Percentiles rank a stretch among this genome's conserved stretches.
Evolutionary conservation across 1,139 yeast species (phyloP).

Genomic region (Sugiyamaella japonica): DNA sequence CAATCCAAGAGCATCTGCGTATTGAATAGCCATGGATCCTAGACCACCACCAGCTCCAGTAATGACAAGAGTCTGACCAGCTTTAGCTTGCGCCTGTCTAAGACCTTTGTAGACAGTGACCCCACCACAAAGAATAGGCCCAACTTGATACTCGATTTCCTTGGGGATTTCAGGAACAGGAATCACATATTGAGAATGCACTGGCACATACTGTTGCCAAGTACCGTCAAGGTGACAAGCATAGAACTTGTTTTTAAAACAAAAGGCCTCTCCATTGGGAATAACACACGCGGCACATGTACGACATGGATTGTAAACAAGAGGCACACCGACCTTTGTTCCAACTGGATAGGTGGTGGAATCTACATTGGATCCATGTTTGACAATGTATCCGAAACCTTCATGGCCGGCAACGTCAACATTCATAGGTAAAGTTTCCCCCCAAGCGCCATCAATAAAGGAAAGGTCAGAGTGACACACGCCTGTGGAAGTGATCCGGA

Average conservation of each 20-base stretch:
- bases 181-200: conserved; percentile 78
- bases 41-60: conserved; percentile 81
- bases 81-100: conserved; percentile 57
- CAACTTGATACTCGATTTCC: conserved; percentile 59
- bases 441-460: conserved; percentile 31
- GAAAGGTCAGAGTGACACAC: conserved; percentile 44
- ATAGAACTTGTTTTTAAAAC: conserved; percentile 34
- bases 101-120: conserved; percentile 75
- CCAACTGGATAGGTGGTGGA: conserved; percentile 28
- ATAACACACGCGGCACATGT: conserved; percentile 28
- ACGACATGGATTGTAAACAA: conserved; percentile 29
- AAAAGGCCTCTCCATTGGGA: conserved; percentile 28
- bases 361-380: conserved; percentile 29
- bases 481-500: conserved; percentile 38
- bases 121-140: conserved; percentile 76
- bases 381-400: conserved; percentile 34
- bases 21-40: conserved; percentile 72
- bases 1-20: conserved; percentile 71
- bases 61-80: conserved; percentile 73
- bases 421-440: background rate
- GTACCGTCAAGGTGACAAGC: conserved; percentile 76
- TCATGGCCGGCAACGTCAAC: conserved; percentile 33
- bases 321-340: conserved; percentile 31
- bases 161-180: conserved; percentile 59
- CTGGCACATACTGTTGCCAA: conserved; percentile 74